These are phyloP conservation scores for Lepidium didymum DNA, from an alignment of 345 rosid species.

Conservation along the genomic window DNA sequence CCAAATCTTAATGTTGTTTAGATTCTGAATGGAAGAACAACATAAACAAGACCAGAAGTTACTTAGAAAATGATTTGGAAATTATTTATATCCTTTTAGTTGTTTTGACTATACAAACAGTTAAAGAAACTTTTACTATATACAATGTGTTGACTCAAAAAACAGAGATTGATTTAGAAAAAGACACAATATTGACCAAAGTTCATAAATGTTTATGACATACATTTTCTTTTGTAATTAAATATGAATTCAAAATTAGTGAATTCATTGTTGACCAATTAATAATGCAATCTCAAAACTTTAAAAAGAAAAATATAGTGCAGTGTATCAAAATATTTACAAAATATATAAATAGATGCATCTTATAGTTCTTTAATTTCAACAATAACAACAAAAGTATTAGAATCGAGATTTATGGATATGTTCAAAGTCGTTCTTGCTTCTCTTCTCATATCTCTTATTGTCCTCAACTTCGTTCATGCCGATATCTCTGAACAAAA, in stretches of 20 bases:
- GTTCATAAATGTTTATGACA: background rate
- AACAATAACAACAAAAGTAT: background rate
- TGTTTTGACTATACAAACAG: background rate
- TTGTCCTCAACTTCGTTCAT: conserved; percentile 30
- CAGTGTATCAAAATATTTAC: background rate
- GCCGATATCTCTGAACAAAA: conserved; percentile 22
- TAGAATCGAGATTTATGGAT: conserved; percentile 24
- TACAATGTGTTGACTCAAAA: background rate
- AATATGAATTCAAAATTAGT: background rate
- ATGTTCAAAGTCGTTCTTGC: conserved; percentile 28
- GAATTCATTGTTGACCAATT: background rate
- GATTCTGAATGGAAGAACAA: background rate
- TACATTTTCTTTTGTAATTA: too few species aligned
- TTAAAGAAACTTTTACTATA: background rate
- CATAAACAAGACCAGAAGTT: background rate
- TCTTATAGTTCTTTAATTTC: background rate
- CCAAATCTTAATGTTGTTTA: background rate
- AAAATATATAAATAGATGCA: background rate
- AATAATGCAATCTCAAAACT: background rate
- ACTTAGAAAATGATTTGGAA: background rate
- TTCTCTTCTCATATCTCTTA: conserved; percentile 41
- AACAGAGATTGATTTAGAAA: background rate
- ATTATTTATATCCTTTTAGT: background rate
- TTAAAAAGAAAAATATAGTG: background rate
- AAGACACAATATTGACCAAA: background rate